Evolutionary conservation across 805 yeast genomes (phyloP), one percentile per base, ranked within the genome.

Genomic region (Zygosaccharomyces pseudorouxii): DNA sequence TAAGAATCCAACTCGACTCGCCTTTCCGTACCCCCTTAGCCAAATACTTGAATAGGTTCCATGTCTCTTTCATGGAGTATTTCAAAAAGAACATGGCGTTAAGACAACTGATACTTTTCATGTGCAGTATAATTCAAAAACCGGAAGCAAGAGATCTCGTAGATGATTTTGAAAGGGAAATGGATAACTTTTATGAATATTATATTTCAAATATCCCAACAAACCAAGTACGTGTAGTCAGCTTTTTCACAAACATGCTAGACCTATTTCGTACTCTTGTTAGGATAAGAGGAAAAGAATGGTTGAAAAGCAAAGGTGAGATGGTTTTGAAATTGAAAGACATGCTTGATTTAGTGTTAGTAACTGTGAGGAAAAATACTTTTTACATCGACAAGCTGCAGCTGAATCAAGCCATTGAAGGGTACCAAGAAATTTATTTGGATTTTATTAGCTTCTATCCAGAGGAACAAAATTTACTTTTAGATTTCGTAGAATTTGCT

Each of bases 1-100:
- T 93, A 57, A 84, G 96, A 48, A 81, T 97, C 19, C 88, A 86
- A 53, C 86, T 88, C 49, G 75, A 75, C 37, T 88, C 97, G 1
- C 97, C 98, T 3, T 90, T 93, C 73, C 76, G 99, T 55, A 76
- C 73, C n/a, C 97, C 99, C 2, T 79, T 92, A 40, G 90, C 95
- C 6, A 85, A 84, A 62, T 93, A 86, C 60, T 71, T 93, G 67
- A 81, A 89, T 65, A 73, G 96, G 51, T 92, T 89, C 64, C 81
- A 95, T 2, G 78, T 76, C 20, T 86, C 90, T 55, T 77, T 95
- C 3, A 72, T 81, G 44, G 80, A 80, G 25, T 86, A 82, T 60
- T 90, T 87, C 68, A 71, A 78, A 29, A 78, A 78, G 25, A 82
- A 84, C 59, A 77, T 85, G 64, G 76, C 78, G 27, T 80, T 81